phyloP scores from a whole-genome alignment of 2,329 filamentous ascomycete genomes.

The Fusarium lyarnte region DNA sequence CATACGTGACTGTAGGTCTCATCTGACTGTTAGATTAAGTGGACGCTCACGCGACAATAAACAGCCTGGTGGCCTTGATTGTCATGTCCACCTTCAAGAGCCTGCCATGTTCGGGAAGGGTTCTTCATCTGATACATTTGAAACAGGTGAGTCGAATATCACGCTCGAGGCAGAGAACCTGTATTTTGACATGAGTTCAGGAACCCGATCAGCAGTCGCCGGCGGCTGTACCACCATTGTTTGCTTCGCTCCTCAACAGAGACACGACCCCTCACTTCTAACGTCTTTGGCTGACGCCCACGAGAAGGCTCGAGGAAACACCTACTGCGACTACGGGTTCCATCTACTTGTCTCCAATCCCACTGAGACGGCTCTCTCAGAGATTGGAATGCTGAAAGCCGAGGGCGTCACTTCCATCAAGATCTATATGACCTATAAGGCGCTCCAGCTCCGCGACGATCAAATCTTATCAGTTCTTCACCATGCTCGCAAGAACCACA shows the following conservation, averaged over 20 bases:
- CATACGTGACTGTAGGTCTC: neutral
- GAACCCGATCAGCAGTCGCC: neutral
- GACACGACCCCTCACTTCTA: neutral
- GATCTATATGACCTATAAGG: neutral
- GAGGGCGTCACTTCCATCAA: neutral
- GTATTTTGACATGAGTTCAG: neutral
- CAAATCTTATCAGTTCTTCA: neutral
- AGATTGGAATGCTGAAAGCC: neutral
- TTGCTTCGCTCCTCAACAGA: neutral
- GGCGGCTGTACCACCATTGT: neutral
- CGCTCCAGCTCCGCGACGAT: neutral
- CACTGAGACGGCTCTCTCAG: neutral
- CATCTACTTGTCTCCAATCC: neutral
- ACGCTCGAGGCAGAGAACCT: fast-evolving
- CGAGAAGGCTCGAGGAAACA: neutral
- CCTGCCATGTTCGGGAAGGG: neutral
- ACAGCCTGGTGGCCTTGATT: neutral
- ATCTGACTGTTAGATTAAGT: neutral
- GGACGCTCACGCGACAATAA: neutral
- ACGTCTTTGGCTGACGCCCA: neutral
- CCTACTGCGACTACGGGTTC: neutral
- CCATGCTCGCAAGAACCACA: neutral
- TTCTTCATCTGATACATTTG: neutral
- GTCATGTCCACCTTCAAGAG: neutral
- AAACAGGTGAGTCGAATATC: neutral